Percentiles rank a stretch among this genome's conserved stretches.
Evolutionary conservation across 108 stramenopile genomes (phyloP).

Genomic region (Stephanodiscus minutulus): DNA sequence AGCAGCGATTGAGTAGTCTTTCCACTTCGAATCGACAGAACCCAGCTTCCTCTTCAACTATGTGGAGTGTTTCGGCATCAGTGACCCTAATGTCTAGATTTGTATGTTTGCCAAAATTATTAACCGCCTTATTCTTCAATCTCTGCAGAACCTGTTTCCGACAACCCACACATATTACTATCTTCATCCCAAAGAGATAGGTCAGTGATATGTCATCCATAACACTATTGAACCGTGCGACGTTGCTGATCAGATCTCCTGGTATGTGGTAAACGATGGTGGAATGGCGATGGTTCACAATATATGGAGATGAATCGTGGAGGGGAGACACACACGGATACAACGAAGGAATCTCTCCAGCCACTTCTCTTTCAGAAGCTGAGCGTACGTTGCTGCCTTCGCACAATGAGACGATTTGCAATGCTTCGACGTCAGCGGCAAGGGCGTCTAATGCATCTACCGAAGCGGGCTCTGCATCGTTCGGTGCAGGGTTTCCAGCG

Average conservation of each 20-base stretch:
- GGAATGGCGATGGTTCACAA: constrained; percentile 91
- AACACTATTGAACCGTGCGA: constrained; percentile 63
- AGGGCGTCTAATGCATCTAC: constrained; percentile 16
- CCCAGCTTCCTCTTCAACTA: constrained; percentile 71
- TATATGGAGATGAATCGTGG: constrained; percentile 90
- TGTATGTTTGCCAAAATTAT: not conserved
- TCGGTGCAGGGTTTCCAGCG: not conserved
- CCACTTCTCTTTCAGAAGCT: constrained; percentile 1
- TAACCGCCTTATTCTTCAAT: constrained; percentile 3
- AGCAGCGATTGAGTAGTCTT: constrained; percentile 52
- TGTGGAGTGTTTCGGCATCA: constrained; percentile 37
- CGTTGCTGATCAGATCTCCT: constrained; percentile 63
- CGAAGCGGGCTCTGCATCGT: constrained; percentile 5
- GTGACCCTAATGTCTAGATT: constrained; percentile 46
- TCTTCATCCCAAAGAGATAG: constrained; percentile 90
- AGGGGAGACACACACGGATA: constrained; percentile 88
- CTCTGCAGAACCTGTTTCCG: constrained; percentile 41
- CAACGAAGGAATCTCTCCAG: constrained; percentile 19
- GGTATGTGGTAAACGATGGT: constrained; percentile 92
- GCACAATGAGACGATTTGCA: constrained; percentile 40
- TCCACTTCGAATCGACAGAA: constrained; percentile 68
- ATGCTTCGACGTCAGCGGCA: constrained; percentile 30
- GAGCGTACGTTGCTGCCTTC: constrained; percentile 10
- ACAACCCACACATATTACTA: constrained; percentile 82
- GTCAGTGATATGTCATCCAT: constrained; percentile 93